Percentiles rank a stretch among this genome's conserved stretches.
These are phyloP conservation scores for Prunus mongolica DNA, from an alignment of 306 rosid species.

Conservation along the genomic window DNA sequence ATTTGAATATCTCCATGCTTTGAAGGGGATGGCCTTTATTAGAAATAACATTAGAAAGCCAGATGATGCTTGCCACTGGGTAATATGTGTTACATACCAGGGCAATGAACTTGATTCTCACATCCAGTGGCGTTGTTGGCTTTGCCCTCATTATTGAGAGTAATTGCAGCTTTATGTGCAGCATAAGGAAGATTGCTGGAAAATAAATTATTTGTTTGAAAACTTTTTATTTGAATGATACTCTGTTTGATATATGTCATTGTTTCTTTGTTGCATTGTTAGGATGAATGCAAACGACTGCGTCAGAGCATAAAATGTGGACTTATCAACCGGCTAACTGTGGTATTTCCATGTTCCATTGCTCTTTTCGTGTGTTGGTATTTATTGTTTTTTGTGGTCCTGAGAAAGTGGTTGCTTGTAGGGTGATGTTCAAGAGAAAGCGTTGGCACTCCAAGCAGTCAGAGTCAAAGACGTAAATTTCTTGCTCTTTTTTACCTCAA, in stretches of 20 bases:
- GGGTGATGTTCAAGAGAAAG: conserved; percentile 97
- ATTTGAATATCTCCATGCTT: conserved; percentile 12
- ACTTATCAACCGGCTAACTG: conserved; percentile 75
- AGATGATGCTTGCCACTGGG: conserved; percentile 3
- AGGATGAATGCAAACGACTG: conserved; percentile 99
- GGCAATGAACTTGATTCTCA: conserved; percentile 8
- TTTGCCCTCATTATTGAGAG: neutral
- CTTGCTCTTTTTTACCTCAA: conserved; percentile 1
- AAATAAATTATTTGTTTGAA: neutral
- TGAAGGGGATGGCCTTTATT: conserved; percentile 7
- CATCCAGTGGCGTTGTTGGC: conserved; percentile 8
- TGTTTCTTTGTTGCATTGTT: conserved; percentile 7
- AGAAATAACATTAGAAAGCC: conserved; percentile 3
- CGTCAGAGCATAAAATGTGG: conserved; percentile 99
- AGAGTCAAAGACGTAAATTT: conserved; percentile 95
- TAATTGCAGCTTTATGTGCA: neutral
- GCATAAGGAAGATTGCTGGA: neutral
- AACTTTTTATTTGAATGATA: conserved; percentile 2
- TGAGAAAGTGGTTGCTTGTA: conserved; percentile 39
- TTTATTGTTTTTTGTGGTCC: conserved; percentile 6
- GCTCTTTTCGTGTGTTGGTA: conserved; percentile 7
- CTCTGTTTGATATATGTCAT: conserved; percentile 16
- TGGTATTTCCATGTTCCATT: conserved; percentile 53
- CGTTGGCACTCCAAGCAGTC: conserved; percentile 70
- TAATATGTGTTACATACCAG: neutral